Percentiles rank a stretch among this genome's conserved stretches.
phyloP scores from a whole-genome alignment of 441 rosid species.

The Pelargonium fulgidum region DNA sequence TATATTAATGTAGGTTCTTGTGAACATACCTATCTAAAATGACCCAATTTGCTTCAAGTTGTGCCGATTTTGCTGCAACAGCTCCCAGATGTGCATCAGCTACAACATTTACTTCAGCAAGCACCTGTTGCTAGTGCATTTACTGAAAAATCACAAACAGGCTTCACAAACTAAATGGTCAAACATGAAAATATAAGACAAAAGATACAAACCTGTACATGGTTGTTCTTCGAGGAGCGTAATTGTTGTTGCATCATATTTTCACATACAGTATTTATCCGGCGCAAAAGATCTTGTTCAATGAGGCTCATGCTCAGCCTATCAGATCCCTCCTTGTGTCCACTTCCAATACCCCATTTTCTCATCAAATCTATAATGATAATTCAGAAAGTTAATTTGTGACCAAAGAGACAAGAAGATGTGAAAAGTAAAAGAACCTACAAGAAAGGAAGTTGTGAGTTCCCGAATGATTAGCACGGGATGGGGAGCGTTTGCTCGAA shows the following conservation, averaged over 20 bases:
- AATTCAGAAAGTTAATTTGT: not conserved
- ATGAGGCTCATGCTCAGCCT: not conserved
- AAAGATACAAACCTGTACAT: constrained; percentile 17
- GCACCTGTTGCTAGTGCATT: constrained; percentile 20
- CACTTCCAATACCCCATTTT: constrained; percentile 15
- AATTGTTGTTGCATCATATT: constrained; percentile 26
- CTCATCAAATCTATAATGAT: constrained; percentile 16
- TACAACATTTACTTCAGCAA: constrained; percentile 25
- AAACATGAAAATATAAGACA: not conserved
- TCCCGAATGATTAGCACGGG: not conserved
- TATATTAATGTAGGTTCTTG: not conserved
- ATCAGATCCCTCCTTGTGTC: constrained; percentile 5
- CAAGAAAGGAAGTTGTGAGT: constrained; percentile 21
- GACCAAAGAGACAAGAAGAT: not conserved
- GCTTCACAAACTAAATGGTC: not conserved
- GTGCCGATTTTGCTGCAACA: constrained; percentile 27
- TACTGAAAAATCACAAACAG: not conserved
- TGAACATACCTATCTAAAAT: constrained; percentile 33
- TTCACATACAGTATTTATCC: constrained; percentile 23
- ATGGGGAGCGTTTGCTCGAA: constrained; percentile 6
- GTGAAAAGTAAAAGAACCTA: constrained; percentile 3
- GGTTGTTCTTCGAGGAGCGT: constrained; percentile 20
- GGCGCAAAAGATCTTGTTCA: constrained; percentile 7
- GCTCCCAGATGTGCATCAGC: constrained; percentile 27
- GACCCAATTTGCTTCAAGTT: constrained; percentile 34